phyloP scores from a whole-genome alignment of 768 basidiomycete species.

The Hortiboletus campestris region DNA sequence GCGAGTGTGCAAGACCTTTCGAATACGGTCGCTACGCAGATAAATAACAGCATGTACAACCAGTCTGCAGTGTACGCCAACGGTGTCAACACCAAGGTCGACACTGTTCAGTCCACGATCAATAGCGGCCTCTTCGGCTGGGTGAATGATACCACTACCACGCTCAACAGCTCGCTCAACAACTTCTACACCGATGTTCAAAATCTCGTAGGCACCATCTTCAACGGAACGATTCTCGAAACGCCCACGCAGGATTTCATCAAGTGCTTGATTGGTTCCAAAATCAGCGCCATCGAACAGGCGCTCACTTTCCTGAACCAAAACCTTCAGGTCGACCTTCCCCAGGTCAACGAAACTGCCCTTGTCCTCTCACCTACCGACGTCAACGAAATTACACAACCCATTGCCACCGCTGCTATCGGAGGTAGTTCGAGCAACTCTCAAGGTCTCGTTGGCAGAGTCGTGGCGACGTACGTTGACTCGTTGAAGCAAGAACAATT shows the following conservation, averaged over 20 bases:
- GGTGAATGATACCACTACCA: conserved; percentile 87
- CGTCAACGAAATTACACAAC: conserved; percentile 72
- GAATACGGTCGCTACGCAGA: conserved; percentile 63
- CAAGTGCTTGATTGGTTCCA: conserved; percentile 86
- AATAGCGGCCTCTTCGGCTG: conserved; percentile 91
- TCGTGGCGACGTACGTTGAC: conserved; percentile 71
- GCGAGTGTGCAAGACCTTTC: conserved; percentile 65
- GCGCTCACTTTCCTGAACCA: conserved; percentile 90
- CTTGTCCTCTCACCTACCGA: conserved; percentile 73
- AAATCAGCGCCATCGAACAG: conserved; percentile 81
- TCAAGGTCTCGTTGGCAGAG: conserved; percentile 64
- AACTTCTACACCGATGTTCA: conserved; percentile 87
- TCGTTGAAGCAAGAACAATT: conserved; percentile 77
- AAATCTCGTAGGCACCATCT: conserved; percentile 68
- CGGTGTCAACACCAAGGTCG: conserved; percentile 72
- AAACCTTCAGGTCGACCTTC: conserved; percentile 79
- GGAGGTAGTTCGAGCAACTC: conserved; percentile 51
- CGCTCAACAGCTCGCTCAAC: conserved; percentile 83
- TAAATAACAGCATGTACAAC: conserved; percentile 83
- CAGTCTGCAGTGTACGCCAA: conserved; percentile 76
- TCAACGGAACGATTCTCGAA: conserved; percentile 83
- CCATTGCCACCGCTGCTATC: conserved; percentile 82
- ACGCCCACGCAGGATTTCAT: conserved; percentile 83
- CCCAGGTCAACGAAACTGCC: conserved; percentile 69
- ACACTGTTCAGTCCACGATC: conserved; percentile 67